Conservation (phyloP, 1,284 basidiomycete genomes). For the Hortiboletus rubellus region DNA sequence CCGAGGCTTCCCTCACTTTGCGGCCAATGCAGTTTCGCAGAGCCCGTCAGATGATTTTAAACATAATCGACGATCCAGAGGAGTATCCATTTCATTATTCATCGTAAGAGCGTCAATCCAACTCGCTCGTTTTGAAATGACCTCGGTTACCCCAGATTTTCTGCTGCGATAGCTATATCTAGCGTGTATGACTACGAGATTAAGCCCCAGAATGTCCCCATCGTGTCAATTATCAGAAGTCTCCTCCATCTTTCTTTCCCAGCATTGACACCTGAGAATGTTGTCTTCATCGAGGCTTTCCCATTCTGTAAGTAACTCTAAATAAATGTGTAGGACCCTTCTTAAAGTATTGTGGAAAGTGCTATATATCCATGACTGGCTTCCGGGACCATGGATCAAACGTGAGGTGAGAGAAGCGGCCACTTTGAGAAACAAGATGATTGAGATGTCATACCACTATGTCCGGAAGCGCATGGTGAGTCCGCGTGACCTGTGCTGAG, state of each 20-base stretch:
- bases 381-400: slow-evolving; percentile 7
- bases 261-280: neutral
- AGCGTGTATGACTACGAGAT: slow-evolving; percentile 19
- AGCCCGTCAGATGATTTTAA: slow-evolving; percentile 5
- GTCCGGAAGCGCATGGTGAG: slow-evolving; percentile 16
- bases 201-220: slow-evolving; percentile 9
- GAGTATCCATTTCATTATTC: slow-evolving; percentile 6
- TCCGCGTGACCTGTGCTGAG: neutral
- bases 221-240: slow-evolving; percentile 6
- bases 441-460: slow-evolving; percentile 18
- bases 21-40: slow-evolving; percentile 12
- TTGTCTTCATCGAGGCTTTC: slow-evolving; percentile 8
- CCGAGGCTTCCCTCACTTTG: neutral
- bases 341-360: slow-evolving; percentile 1
- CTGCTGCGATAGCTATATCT: slow-evolving; percentile 12
- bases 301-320: slow-evolving; percentile 21
- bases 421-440: neutral
- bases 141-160: slow-evolving; percentile 7
- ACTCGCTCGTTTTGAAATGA: no score
- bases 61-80: slow-evolving; percentile 1
- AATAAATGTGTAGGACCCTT: neutral
- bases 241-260: neutral
- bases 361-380: slow-evolving; percentile 17
- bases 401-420: neutral
- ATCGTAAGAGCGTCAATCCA: slow-evolving; percentile 1